Evolutionary conservation across 106 monocot species (phyloP), one percentile per base, ranked within the genome.

Genomic region (Apostasia ramifera): DNA sequence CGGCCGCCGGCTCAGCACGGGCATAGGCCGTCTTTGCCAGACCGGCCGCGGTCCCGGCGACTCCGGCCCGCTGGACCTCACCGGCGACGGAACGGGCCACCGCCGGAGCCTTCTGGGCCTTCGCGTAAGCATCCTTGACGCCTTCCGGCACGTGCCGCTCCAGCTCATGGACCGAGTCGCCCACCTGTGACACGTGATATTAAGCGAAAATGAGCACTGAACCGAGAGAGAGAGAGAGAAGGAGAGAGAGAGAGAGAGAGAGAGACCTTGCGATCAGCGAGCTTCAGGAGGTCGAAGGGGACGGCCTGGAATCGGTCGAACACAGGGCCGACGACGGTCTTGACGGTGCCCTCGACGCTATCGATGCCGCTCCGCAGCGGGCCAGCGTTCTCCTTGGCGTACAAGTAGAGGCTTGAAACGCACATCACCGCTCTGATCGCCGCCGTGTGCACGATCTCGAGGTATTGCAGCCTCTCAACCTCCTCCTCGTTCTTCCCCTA

Each of bases 261-360:
- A 43, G 4, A 1, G 10, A 86, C 86, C 82, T 86, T 86, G 62
- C 82, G 78, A 61, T 86, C 86, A 55, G 80, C 71, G 73, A 86
- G 73, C 70, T 74, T 79, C 67, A 82, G 86, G 64, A 86, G 86
- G 3, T 80, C 73, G 46, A 79, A 59, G 55, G 86, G 86, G 41
- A 77, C 55, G 55, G 42, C 67, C 4, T 86, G 82, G 68, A 69
- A 74, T 44, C 66, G 76, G 3, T 79, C 70, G 57, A 76, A 79
- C 50, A 86, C 79, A 5, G 82, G 86, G 59, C 82, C 76, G 49
- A 86, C 79, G 62, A 86, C 82, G 45, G 73, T 71, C 73, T 79
- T 86, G 26, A 86, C 82, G 57, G 82, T 86, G n/a, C 86, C 79
- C 72, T 86, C 86, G 9, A 86, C 79, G 63, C 66, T 65, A 67